Conservation (phyloP, 192 early-diverging fungal species). For the Coemansia umbellata region DNA sequence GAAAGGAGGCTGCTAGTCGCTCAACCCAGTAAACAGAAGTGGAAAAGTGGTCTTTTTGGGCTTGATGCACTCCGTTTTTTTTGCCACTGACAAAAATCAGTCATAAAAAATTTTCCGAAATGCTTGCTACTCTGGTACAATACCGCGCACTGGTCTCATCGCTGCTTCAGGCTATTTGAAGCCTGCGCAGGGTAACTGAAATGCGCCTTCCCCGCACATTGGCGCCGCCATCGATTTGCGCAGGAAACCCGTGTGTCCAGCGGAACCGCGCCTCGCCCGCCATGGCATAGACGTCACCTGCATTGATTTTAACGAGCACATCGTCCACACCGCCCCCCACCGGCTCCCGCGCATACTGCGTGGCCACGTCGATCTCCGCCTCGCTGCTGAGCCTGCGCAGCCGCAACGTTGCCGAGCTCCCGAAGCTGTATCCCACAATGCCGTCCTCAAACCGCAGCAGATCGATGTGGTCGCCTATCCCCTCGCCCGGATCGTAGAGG, state of each 20-base stretch:
- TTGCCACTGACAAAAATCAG: too few relatives aligned
- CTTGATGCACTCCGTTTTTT: too few relatives aligned
- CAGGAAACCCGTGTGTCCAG: constrained; percentile 56
- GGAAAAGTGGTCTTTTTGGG: too few relatives aligned
- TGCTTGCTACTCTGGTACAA: too few relatives aligned
- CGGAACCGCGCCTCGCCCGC: constrained; percentile 48
- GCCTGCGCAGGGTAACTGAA: constrained; percentile 37
- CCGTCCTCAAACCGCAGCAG: constrained; percentile 56
- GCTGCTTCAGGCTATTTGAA: background rate
- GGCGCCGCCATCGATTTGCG: constrained; percentile 4
- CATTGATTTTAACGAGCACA: constrained; percentile 19
- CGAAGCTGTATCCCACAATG: constrained; percentile 48
- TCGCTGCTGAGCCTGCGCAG: constrained; percentile 7
- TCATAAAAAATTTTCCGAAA: too few relatives aligned
- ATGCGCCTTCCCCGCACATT: constrained; percentile 15
- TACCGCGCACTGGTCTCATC: too few relatives aligned
- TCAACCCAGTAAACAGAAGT: too few relatives aligned
- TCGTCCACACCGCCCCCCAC: background rate
- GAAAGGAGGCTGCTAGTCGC: too few relatives aligned
- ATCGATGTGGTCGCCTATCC: constrained; percentile 54
- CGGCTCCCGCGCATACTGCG: constrained; percentile 8
- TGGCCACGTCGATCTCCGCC: constrained; percentile 1
- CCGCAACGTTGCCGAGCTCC: constrained; percentile 40
- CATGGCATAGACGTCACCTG: constrained; percentile 51
- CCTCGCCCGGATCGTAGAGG: constrained; percentile 51